Evolutionary conservation across 345 rosid genomes (phyloP).

Genomic region (Turnera subulata): DNA sequence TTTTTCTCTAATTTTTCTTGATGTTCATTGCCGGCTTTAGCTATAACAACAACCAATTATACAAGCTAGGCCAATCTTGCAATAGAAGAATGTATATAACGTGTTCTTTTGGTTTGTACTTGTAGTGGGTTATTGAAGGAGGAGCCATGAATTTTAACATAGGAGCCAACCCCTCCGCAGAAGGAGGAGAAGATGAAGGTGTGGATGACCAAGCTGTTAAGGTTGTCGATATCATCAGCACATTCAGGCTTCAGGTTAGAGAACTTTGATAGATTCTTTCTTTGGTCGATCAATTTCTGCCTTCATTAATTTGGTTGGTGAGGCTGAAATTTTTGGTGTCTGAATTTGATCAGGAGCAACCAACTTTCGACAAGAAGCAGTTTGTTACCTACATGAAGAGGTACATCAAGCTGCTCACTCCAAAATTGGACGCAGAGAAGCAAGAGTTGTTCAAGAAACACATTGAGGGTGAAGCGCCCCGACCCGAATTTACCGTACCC

Average conservation of each 20-base stretch:
- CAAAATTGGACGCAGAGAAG: slow-evolving; percentile 50
- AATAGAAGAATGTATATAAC: too few species aligned
- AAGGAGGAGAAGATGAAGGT: slow-evolving; percentile 75
- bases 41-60: too few species aligned
- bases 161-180: slow-evolving; percentile 99
- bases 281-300: too few species aligned
- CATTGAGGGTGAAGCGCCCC: too few species aligned
- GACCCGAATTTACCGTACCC: too few species aligned
- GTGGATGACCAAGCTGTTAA: slow-evolving; percentile 76
- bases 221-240: slow-evolving; percentile 98
- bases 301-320: too few species aligned
- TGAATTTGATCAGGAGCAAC: slow-evolving; percentile 67
- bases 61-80: too few species aligned
- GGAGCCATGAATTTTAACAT: slow-evolving; percentile 77
- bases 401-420: slow-evolving; percentile 66
- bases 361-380: slow-evolving; percentile 78
- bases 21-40: too few species aligned
- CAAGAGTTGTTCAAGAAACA: slow-evolving; percentile 64
- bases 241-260: slow-evolving; percentile 94
- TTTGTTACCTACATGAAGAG: slow-evolving; percentile 67
- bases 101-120: neutral
- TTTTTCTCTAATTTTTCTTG: neutral
- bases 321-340: neutral
- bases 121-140: slow-evolving; percentile 78
- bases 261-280: too few species aligned